Conservation (phyloP, 352 stramenopile genomes). For the Phytophthora crassamura region DNA sequence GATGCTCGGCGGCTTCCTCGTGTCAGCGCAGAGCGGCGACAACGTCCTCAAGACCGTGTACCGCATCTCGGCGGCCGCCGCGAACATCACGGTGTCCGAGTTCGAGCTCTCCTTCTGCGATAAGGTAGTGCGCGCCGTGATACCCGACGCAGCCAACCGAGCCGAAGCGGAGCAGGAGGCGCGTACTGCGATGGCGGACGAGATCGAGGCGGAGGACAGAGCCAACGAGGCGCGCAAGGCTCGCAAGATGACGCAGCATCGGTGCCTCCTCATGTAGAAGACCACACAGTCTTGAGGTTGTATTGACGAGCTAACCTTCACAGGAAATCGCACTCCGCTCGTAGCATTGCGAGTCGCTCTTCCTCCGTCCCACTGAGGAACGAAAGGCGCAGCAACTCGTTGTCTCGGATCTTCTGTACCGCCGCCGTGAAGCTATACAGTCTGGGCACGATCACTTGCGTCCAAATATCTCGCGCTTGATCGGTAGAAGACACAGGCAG, state of each 20-base stretch:
- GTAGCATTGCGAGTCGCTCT: conserved; percentile 57
- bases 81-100: conserved; percentile 76
- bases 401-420: conserved; percentile 54
- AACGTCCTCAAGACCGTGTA: conserved; percentile 87
- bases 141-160: conserved; percentile 31
- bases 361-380: conserved; percentile 64
- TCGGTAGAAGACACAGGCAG: conserved; percentile 20
- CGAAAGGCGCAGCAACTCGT: conserved; percentile 61
- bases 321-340: conserved; percentile 62
- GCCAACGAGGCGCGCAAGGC: conserved; percentile 54
- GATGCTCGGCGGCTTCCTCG: conserved; percentile 76
- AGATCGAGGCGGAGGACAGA: conserved; percentile 82
- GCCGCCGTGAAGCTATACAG: conserved; percentile 58
- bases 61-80: conserved; percentile 67
- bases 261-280: conserved; percentile 49
- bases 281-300: neutral
- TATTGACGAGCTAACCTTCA: conserved; percentile 35
- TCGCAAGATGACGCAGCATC: conserved; percentile 22
- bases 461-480: conserved; percentile 52
- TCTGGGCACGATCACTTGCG: conserved; percentile 64
- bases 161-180: conserved; percentile 46
- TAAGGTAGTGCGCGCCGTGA: conserved; percentile 65
- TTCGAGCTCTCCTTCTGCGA: conserved; percentile 86
- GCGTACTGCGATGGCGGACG: conserved; percentile 72
- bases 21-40: conserved; percentile 85